A percentile compares a stretch with the other conserved stretches of the same genome.
phyloP scores from a whole-genome alignment of 352 stramenopile genomes.

The Pythium diclinum region DNA sequence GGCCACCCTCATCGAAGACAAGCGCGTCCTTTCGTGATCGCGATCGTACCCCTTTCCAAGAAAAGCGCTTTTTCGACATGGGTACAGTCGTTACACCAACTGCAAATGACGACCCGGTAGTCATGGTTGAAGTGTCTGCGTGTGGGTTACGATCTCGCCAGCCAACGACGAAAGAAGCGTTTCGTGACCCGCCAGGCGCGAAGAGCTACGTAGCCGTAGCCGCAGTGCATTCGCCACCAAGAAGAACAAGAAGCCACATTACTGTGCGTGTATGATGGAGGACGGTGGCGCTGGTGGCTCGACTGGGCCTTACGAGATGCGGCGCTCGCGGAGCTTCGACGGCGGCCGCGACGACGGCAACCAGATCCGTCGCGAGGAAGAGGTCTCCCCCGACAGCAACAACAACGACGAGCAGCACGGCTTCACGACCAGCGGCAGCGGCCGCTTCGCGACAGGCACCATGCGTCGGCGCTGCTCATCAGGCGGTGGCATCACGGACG shows the following conservation, averaged over 20 bases:
- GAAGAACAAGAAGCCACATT: not conserved
- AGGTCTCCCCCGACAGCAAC: not conserved
- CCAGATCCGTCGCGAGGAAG: constrained; percentile 23
- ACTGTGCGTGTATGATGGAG: not conserved
- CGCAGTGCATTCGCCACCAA: not conserved
- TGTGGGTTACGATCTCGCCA: not conserved
- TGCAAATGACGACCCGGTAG: constrained; percentile 19
- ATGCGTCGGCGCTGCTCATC: constrained; percentile 19
- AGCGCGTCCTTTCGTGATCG: constrained; percentile 14
- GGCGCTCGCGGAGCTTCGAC: constrained; percentile 52
- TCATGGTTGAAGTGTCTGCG: constrained; percentile 25
- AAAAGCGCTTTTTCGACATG: constrained; percentile 11
- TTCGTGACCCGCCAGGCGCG: not conserved
- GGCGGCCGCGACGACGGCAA: constrained; percentile 29
- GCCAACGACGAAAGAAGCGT: not conserved
- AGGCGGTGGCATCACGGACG: constrained; percentile 31
- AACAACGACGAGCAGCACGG: constrained; percentile 10
- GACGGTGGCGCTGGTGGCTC: not conserved
- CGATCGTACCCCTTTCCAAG: constrained; percentile 2
- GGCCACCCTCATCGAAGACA: not conserved
- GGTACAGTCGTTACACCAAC: constrained; percentile 4
- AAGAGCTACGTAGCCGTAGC: not conserved
- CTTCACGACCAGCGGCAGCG: constrained; percentile 3
- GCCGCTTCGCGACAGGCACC: not conserved
- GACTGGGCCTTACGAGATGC: constrained; percentile 24